These are phyloP conservation scores for Scedosporium dehoogii DNA, from an alignment of 2,329 filamentous ascomycete species.

Conservation along the genomic window DNA sequence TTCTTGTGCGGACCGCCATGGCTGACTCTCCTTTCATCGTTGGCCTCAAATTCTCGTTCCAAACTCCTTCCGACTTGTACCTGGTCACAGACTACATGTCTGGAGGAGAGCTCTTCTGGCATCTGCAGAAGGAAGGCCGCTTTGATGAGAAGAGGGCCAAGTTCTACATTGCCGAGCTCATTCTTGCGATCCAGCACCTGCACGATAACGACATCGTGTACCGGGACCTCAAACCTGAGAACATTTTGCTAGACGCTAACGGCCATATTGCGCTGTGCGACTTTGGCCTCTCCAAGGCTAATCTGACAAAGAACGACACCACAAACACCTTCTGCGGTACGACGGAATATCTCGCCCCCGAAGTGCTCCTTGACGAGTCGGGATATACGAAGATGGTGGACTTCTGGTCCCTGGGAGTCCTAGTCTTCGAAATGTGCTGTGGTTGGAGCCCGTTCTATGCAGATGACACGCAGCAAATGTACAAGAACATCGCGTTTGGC, in stretches of 20 bases:
- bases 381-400: slow-evolving; percentile 99
- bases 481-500: slow-evolving; percentile 99
- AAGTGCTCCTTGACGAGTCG: slow-evolving; percentile 89
- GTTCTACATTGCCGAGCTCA: slow-evolving; percentile 97
- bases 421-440: slow-evolving; percentile 99
- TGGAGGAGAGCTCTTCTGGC: slow-evolving; percentile 96
- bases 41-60: slow-evolving; percentile 96
- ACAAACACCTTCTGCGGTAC: slow-evolving; percentile 99
- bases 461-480: slow-evolving; percentile 99
- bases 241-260: slow-evolving; percentile 92
- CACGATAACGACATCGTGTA: slow-evolving; percentile 98
- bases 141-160: slow-evolving; percentile 93
- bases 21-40: slow-evolving; percentile 97
- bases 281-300: slow-evolving; percentile 95
- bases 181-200: slow-evolving; percentile 86
- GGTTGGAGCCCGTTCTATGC: slow-evolving; percentile 99
- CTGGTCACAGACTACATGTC: slow-evolving; percentile 99
- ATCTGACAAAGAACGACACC: slow-evolving; percentile 91
- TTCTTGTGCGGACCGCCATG: slow-evolving; percentile 90
- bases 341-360: slow-evolving; percentile 92
- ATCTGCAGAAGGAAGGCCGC: slow-evolving; percentile 90
- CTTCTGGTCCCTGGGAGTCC: slow-evolving; percentile 95
- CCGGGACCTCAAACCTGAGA: slow-evolving; percentile 93
- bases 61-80: slow-evolving; percentile 92
- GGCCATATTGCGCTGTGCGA: slow-evolving; percentile 97